A percentile compares a stretch with the other conserved stretches of the same genome.
These are phyloP conservation scores for Vinca minor DNA, from an alignment of 257 asterid genomes.

Conservation along the genomic window DNA sequence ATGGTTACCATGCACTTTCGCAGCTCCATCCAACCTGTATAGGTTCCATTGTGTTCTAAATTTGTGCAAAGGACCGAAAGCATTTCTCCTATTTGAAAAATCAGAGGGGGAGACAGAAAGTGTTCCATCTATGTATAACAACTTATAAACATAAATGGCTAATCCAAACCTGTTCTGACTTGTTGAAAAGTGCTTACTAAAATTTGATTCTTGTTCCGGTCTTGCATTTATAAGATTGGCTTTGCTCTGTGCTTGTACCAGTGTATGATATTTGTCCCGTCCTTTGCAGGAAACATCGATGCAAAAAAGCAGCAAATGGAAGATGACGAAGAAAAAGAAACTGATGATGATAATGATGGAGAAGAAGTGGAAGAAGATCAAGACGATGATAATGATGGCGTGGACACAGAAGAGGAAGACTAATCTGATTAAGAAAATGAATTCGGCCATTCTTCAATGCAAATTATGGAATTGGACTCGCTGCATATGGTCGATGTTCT, in stretches of 20 bases:
- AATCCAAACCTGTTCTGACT: not conserved
- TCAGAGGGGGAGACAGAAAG: no score
- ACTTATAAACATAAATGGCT: no score
- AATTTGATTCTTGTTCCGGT: not conserved
- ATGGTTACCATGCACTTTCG: no score
- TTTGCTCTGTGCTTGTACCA: not conserved
- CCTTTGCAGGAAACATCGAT: constrained; percentile 7
- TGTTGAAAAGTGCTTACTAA: not conserved
- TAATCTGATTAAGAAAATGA: not conserved
- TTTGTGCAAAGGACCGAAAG: no score
- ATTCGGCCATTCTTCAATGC: not conserved
- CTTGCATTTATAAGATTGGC: not conserved
- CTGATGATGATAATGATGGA: not conserved
- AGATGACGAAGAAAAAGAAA: not conserved
- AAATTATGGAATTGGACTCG: not conserved
- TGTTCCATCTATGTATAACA: no score
- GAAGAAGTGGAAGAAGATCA: not conserved
- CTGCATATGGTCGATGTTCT: no score
- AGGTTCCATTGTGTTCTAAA: no score
- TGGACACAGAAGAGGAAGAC: not conserved
- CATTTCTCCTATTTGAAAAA: no score
- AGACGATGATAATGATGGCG: not conserved
- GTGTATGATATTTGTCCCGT: not conserved
- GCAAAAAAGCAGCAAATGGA: not conserved
- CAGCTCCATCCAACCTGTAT: no score